Percentiles rank a stretch among this genome's conserved stretches.
phyloP scores from a whole-genome alignment of 2,329 filamentous ascomycete genomes.

The Berkeleyomyces rouxiae region DNA sequence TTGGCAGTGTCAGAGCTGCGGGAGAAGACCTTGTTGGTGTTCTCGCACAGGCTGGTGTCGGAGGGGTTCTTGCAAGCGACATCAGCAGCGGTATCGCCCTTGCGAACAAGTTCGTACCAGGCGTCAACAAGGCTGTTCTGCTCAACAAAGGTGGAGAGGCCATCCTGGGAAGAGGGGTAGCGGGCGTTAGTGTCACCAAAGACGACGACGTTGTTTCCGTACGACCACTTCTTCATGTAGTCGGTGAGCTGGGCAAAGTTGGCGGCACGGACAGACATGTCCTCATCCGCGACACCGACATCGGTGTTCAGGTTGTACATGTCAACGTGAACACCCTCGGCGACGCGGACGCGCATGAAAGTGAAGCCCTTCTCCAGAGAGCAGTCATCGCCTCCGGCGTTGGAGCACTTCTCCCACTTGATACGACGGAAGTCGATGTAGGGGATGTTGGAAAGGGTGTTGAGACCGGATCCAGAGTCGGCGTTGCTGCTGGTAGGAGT shows the following conservation, averaged over 20 bases:
- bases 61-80: constrained; percentile 41
- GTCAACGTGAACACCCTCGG: constrained; percentile 36
- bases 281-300: constrained; percentile 37
- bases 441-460: constrained; percentile 42
- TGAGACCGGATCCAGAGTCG: constrained; percentile 45
- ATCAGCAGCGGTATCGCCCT: constrained; percentile 29
- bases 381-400: constrained; percentile 40
- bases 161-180: constrained; percentile 41
- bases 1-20: constrained; percentile 31
- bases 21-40: constrained; percentile 51
- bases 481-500: constrained; percentile 50
- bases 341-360: constrained; percentile 41
- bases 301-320: constrained; percentile 52
- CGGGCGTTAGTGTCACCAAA: constrained; percentile 50
- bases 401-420: constrained; percentile 43
- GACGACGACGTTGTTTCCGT: constrained; percentile 44
- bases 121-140: constrained; percentile 38
- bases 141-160: constrained; percentile 33
- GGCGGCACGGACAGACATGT: constrained; percentile 37
- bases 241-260: constrained; percentile 43
- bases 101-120: constrained; percentile 39
- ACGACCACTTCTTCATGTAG: constrained; percentile 38
- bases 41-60: constrained; percentile 39
- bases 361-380: constrained; percentile 55
- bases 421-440: constrained; percentile 39